A percentile compares a stretch with the other conserved stretches of the same genome.
These are phyloP conservation scores for Cenchrus fungigraminus DNA, from an alignment of 176 grass and related monocot species.

Conservation along the genomic window DNA sequence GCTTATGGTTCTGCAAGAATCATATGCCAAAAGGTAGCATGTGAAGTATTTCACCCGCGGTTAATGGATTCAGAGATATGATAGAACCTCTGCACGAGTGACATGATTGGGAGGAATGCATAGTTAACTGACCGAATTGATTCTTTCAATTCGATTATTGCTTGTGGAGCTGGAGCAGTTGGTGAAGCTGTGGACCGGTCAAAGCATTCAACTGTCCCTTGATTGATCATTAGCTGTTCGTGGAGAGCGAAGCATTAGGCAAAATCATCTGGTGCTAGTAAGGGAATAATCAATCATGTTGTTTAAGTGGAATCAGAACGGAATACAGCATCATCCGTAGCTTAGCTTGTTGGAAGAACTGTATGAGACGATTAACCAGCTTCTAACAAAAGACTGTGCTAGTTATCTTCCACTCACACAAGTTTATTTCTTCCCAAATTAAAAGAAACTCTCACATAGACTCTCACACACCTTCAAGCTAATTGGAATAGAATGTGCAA, in stretches of 20 bases:
- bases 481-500: slow-evolving; percentile 2
- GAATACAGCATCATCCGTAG: neutral
- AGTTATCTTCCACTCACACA: neutral
- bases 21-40: slow-evolving; percentile 11
- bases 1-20: neutral
- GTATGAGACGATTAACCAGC: neutral
- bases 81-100: neutral
- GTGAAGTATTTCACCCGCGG: neutral
- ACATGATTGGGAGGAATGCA: slow-evolving; percentile 1
- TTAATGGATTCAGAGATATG: neutral
- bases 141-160: neutral
- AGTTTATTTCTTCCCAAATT: neutral
- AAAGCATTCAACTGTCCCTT: neutral
- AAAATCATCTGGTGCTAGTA: neutral
- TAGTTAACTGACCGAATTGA: neutral
- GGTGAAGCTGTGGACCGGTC: neutral
- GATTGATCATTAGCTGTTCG: neutral
- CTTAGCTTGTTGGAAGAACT: neutral
- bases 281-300: neutral
- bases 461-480: neutral
- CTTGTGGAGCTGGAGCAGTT: neutral
- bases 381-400: neutral
- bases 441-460: neutral
- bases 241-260: neutral
- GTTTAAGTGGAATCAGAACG: neutral